Conservation (phyloP, 2,329 filamentous ascomycete species). For the Tolypocladium ovalisporum region DNA sequence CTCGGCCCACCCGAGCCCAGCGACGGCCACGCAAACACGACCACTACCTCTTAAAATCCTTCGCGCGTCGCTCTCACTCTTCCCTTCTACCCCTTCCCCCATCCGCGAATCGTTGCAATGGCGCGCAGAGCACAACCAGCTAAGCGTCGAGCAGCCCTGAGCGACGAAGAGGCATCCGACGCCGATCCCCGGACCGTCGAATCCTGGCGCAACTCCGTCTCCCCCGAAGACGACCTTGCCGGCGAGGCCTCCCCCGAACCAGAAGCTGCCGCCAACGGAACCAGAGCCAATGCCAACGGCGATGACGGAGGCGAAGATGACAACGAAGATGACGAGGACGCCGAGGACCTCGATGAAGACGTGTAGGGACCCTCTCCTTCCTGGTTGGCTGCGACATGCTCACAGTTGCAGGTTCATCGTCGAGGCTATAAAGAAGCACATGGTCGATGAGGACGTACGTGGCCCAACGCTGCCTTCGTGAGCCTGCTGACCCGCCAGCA, state of each 20-base stretch:
- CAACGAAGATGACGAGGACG: constrained; percentile 22
- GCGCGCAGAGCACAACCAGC: constrained; percentile 4
- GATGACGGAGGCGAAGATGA: constrained; percentile 19
- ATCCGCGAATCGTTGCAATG: constrained; percentile 1
- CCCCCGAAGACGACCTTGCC: constrained; percentile 7
- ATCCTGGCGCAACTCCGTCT: constrained; percentile 14
- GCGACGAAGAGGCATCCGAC: constrained; percentile 24
- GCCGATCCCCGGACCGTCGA: constrained; percentile 13
- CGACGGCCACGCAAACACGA: not conserved
- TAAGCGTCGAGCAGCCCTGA: constrained; percentile 21
- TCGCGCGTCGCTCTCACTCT: not conserved
- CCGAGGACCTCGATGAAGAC: constrained; percentile 30
- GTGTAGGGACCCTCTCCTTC: constrained; percentile 24
- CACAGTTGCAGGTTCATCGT: constrained; percentile 52
- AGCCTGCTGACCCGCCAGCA: constrained; percentile 14
- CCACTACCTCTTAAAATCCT: not conserved
- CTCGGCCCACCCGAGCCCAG: not conserved
- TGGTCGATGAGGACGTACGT: constrained; percentile 43
- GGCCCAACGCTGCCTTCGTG: not conserved
- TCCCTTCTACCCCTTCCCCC: not conserved
- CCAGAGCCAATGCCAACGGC: constrained; percentile 10
- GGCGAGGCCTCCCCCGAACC: not conserved
- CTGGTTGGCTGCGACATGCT: constrained; percentile 5
- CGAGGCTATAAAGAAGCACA: constrained; percentile 60
- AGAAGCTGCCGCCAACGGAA: not conserved